A percentile compares a stretch with the other conserved stretches of the same genome.
phyloP scores from a whole-genome alignment of 1,139 yeast genomes.

The Hanseniaspora gamundiae region DNA sequence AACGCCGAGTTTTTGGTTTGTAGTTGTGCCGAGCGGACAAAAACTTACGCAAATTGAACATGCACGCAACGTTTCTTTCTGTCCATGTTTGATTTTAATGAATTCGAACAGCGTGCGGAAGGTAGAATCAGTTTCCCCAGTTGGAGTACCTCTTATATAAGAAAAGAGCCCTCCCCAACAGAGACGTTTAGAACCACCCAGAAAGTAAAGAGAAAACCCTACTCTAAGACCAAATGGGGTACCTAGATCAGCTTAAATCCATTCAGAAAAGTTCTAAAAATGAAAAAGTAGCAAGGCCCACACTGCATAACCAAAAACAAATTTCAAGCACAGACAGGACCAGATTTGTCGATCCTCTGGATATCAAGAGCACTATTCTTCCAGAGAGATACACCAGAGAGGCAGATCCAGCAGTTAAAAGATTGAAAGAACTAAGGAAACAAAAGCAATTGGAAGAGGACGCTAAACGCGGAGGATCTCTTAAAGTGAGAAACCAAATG shows the following conservation, averaged over 20 bases:
- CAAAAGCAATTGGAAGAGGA: constrained; percentile 39
- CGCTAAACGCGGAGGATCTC: constrained; percentile 14
- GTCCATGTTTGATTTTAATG: too few species aligned
- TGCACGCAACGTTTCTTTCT: too few species aligned
- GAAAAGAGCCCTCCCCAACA: too few species aligned
- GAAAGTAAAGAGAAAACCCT: too few species aligned
- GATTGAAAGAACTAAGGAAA: constrained; percentile 53
- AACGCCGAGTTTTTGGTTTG: too few species aligned
- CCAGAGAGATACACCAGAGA: constrained; percentile 22
- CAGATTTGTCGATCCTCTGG: constrained; percentile 5
- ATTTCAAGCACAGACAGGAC: neutral
- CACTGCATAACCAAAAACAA: neutral
- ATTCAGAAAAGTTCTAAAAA: neutral
- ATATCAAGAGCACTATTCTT: constrained; percentile 10
- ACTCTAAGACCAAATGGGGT: constrained; percentile 2
- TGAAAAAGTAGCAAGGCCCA: neutral
- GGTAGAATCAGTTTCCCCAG: too few species aligned
- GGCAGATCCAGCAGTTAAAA: constrained; percentile 35
- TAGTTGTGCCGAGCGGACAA: too few species aligned
- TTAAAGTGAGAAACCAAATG: neutral
- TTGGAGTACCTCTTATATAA: too few species aligned
- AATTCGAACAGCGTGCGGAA: too few species aligned
- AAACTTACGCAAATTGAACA: too few species aligned
- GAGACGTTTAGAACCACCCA: too few species aligned
- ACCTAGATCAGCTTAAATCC: constrained; percentile 5